A percentile compares a stretch with the other conserved stretches of the same genome.
Evolutionary conservation across 257 asterid species (phyloP).

Genomic region (Euphrasia confusa): DNA sequence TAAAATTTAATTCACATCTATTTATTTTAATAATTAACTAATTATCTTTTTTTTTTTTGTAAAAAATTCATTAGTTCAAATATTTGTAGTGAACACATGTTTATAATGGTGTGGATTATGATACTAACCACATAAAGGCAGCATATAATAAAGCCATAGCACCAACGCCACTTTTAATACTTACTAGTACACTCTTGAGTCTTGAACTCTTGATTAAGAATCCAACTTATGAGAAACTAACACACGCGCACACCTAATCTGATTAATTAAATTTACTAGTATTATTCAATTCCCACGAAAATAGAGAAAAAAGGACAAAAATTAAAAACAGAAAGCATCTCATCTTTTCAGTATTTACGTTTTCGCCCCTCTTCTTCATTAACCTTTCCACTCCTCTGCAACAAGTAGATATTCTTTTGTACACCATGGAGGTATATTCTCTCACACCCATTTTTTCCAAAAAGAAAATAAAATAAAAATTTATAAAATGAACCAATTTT

Average conservation of each 20-base stretch:
- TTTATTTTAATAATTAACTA: too few relatives aligned
- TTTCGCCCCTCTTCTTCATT: constrained; percentile 18
- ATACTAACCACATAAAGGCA: too few relatives aligned
- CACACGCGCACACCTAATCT: background rate
- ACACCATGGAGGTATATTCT: constrained; percentile 10
- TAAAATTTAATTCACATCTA: too few relatives aligned
- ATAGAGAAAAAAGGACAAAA: background rate
- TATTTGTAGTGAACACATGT: too few relatives aligned
- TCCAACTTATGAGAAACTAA: constrained; percentile 1
- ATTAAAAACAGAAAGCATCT: background rate
- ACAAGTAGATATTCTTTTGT: constrained; percentile 20
- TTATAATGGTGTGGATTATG: too few relatives aligned
- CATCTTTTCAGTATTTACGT: background rate
- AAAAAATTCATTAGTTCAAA: too few relatives aligned
- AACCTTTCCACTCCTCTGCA: background rate
- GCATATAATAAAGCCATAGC: too few relatives aligned
- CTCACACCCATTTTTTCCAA: background rate
- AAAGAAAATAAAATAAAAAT: background rate
- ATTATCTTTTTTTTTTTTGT: too few relatives aligned
- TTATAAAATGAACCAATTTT: background rate
- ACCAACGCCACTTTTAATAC: background rate
- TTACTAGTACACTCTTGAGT: background rate
- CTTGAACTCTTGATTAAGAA: constrained; percentile 11
- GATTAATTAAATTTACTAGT: background rate
- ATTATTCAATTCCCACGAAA: too few relatives aligned